A percentile compares a stretch with the other conserved stretches of the same genome.
Evolutionary conservation across 2,329 filamentous ascomycete species (phyloP).

Genomic region (Ambrosiella cleistominuta): DNA sequence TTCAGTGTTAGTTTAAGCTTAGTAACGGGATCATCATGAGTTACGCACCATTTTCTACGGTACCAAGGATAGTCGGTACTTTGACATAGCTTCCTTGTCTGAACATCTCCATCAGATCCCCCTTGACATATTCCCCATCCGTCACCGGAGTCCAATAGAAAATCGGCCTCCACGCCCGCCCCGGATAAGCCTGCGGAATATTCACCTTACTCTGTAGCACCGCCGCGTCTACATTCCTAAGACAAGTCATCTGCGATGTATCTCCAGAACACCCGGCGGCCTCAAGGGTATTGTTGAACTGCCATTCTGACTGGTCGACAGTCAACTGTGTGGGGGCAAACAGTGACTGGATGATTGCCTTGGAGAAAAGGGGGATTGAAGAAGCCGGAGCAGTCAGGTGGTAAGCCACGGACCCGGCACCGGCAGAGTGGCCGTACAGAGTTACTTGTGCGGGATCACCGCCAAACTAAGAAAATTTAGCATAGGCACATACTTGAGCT

Average conservation of each 20-base stretch:
- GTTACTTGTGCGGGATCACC: constrained; percentile 30
- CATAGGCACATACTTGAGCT: not conserved
- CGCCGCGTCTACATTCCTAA: constrained; percentile 22
- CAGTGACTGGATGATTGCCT: constrained; percentile 28
- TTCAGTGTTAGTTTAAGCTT: not conserved
- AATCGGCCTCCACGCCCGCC: constrained; percentile 20
- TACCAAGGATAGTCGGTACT: constrained; percentile 29
- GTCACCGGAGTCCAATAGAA: constrained; percentile 36
- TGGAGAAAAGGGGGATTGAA: constrained; percentile 29
- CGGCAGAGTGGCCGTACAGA: constrained; percentile 26
- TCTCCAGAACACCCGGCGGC: constrained; percentile 22
- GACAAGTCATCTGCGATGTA: constrained; percentile 23
- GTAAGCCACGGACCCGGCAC: constrained; percentile 28
- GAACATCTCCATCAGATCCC: constrained; percentile 26
- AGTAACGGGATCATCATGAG: not conserved
- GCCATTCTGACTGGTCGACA: constrained; percentile 29
- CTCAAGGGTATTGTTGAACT: constrained; percentile 24
- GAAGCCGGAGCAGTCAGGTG: constrained; percentile 29
- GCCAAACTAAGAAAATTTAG: constrained; percentile 22
- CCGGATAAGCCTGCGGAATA: constrained; percentile 23
- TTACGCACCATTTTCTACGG: constrained; percentile 25
- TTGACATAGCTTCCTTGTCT: constrained; percentile 23
- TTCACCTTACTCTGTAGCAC: constrained; percentile 25
- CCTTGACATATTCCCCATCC: constrained; percentile 28
- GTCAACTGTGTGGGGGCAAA: constrained; percentile 33